Evolutionary conservation across 2,329 filamentous ascomycete genomes (phyloP).

Genomic region (Aspergillus aculeatus): DNA sequence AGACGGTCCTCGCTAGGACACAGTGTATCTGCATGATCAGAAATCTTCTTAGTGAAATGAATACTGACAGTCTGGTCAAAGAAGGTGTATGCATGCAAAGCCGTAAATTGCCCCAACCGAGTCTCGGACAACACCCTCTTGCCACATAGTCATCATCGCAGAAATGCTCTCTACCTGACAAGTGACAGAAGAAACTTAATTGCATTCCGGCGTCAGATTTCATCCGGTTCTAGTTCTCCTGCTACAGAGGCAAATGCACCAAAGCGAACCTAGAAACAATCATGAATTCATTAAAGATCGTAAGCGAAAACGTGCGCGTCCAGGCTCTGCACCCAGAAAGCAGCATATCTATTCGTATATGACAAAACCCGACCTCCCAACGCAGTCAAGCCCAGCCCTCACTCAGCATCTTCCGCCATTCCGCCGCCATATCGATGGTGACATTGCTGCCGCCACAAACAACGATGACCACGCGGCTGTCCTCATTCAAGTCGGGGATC

Average conservation of each 20-base stretch:
- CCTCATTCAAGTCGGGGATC: slow-evolving; percentile 61
- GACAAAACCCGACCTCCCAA: background rate
- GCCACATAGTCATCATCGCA: background rate
- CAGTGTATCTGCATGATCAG: too few species aligned
- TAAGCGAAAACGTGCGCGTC: background rate
- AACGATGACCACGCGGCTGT: slow-evolving; percentile 75
- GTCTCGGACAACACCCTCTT: background rate
- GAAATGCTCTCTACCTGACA: background rate
- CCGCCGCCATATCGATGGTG: slow-evolving; percentile 59
- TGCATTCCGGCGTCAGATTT: background rate
- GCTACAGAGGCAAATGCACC: background rate
- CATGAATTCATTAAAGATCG: background rate
- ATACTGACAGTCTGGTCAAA: too few species aligned
- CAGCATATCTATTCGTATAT: background rate
- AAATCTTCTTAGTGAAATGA: too few species aligned
- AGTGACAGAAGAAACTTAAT: background rate
- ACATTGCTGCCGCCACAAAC: slow-evolving; percentile 79
- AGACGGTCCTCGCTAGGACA: too few species aligned
- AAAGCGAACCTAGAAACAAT: background rate
- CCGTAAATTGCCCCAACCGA: background rate
- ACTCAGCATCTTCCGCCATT: slow-evolving; percentile 53
- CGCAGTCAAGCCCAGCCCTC: slow-evolving; percentile 35
- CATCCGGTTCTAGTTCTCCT: background rate
- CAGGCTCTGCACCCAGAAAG: background rate
- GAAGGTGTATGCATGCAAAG: too few species aligned